Evolutionary conservation across 495 filamentous ascomycete species (phyloP).

Genomic region (Cladorrhinum samala): DNA sequence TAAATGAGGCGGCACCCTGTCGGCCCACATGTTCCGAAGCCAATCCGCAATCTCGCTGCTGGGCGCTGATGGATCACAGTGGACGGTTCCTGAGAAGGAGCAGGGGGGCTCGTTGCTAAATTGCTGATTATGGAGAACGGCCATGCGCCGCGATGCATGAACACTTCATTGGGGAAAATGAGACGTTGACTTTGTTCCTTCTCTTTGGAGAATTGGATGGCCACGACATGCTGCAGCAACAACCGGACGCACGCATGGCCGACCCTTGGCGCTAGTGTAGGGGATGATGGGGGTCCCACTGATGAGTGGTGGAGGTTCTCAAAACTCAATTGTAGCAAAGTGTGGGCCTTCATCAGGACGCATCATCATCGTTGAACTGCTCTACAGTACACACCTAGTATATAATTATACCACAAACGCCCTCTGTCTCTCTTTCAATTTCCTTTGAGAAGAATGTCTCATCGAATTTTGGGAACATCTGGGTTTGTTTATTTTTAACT

Average conservation of each 20-base stretch:
- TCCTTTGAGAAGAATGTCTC: too few species aligned
- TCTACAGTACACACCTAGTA: too few species aligned
- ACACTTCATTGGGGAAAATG: neutral
- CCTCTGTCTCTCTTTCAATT: too few species aligned
- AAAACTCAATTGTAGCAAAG: too few species aligned
- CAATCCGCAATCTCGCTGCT: conserved; percentile 21
- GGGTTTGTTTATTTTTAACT: too few species aligned
- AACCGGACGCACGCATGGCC: neutral
- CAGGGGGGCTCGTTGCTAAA: neutral
- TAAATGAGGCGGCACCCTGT: conserved; percentile 27
- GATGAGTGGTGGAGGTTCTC: neutral
- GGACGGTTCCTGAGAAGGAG: neutral
- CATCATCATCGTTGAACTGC: too few species aligned
- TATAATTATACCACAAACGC: too few species aligned
- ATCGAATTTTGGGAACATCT: too few species aligned
- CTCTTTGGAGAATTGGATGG: neutral
- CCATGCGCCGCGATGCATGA: neutral
- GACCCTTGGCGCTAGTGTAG: neutral
- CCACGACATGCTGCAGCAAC: neutral
- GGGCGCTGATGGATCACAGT: conserved; percentile 16
- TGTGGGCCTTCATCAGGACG: too few species aligned
- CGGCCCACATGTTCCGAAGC: conserved; percentile 17
- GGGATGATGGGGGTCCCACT: neutral
- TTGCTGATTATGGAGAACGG: neutral
- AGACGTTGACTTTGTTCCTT: neutral